Evolutionary conservation across 805 yeast genomes (phyloP).

Genomic region (Yarrowia sp.): DNA sequence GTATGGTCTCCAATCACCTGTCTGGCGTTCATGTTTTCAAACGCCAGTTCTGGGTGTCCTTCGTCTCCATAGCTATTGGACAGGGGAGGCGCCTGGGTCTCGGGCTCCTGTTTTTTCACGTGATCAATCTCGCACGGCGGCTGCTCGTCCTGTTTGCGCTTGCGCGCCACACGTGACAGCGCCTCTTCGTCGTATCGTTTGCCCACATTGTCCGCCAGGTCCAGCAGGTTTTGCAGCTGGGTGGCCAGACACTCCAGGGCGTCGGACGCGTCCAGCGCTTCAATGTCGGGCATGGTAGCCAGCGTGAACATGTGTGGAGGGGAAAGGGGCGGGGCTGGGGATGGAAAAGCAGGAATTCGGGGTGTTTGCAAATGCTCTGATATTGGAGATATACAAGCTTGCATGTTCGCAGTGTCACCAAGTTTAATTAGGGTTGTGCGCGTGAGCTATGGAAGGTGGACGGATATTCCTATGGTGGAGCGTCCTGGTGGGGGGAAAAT

Average conservation of each 20-base stretch:
- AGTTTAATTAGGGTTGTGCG: slow-evolving; percentile 18
- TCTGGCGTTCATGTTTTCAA: slow-evolving; percentile 27
- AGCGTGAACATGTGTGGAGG: not conserved
- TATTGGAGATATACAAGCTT: not conserved
- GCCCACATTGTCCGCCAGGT: slow-evolving; percentile 12
- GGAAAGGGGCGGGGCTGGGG: too few species aligned
- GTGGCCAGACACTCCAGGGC: slow-evolving; percentile 15
- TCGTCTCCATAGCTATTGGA: slow-evolving; percentile 23
- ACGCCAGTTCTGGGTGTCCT: slow-evolving; percentile 27
- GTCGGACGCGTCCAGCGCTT: not conserved
- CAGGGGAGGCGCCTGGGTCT: not conserved
- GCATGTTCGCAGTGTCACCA: slow-evolving; percentile 6
- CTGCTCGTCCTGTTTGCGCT: slow-evolving; percentile 1
- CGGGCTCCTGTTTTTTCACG: not conserved
- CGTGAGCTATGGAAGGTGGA: slow-evolving; percentile 1
- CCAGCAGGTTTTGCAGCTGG: slow-evolving; percentile 30
- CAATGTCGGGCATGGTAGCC: slow-evolving; percentile 16
- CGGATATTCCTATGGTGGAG: too few species aligned
- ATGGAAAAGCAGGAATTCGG: not conserved
- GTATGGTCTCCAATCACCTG: not conserved
- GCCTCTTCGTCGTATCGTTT: not conserved
- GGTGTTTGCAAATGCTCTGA: not conserved
- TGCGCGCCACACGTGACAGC: not conserved
- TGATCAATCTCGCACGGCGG: not conserved
- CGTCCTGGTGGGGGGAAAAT: too few species aligned